Evolutionary conservation across 495 filamentous ascomycete species (phyloP).

Genomic region (Cetradonia linearis): DNA sequence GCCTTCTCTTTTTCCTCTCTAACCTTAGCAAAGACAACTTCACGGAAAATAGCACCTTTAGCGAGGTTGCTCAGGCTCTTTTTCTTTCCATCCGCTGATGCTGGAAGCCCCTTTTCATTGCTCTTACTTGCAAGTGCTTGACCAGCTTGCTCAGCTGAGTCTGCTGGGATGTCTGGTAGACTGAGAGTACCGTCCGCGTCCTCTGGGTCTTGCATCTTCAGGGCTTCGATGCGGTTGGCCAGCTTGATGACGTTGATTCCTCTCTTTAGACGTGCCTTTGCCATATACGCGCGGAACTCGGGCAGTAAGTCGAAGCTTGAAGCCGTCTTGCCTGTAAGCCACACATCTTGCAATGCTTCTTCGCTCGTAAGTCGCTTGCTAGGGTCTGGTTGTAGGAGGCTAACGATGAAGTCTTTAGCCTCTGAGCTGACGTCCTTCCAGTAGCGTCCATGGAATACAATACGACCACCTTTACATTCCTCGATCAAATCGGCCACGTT

Average conservation of each 20-base stretch:
- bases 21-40: conserved; percentile 95
- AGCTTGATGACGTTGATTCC: conserved; percentile 97
- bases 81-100: conserved; percentile 36
- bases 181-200: conserved; percentile 60
- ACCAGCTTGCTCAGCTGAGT: conserved; percentile 39
- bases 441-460: conserved; percentile 96
- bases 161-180: conserved; percentile 51
- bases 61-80: conserved; percentile 64
- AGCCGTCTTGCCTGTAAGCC: conserved; percentile 84
- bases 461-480: conserved; percentile 77
- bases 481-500: conserved; percentile 89
- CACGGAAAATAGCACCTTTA: conserved; percentile 86
- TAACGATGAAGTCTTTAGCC: conserved; percentile 87
- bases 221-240: conserved; percentile 89
- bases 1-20: conserved; percentile 84
- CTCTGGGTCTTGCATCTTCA: conserved; percentile 93
- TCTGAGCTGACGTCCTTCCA: conserved; percentile 97
- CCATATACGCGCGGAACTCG: conserved; percentile 90
- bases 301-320: conserved; percentile 93
- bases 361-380: conserved; percentile 68
- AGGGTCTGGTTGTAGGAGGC: conserved; percentile 69
- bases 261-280: conserved; percentile 77
- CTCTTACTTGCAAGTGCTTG: conserved; percentile 28
- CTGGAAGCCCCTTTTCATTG: conserved; percentile 23
- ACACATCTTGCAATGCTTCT: conserved; percentile 73